Evolutionary conservation across 139 green algal genomes (phyloP), one percentile per base, ranked within the genome.

Genomic region (Chlorella sorokiniana): DNA sequence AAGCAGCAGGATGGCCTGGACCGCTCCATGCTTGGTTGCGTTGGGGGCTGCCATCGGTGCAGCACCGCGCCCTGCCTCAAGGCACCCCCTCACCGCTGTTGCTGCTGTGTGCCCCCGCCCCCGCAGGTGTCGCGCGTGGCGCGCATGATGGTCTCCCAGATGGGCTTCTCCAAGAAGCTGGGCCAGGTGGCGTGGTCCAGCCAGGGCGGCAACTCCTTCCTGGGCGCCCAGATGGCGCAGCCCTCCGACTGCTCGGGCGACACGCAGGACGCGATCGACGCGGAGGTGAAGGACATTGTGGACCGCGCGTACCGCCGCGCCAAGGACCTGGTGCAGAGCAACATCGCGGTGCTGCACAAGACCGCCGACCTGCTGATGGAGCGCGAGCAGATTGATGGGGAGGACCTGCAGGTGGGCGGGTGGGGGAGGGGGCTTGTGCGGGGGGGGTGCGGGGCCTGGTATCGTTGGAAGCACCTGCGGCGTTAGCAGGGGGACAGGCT

Each of bases 321-420:
- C 31, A 99, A 98, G 95, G 97, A 99, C 83, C 84, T 98, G 77
- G 73, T 99, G 51, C 76, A 90, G 73, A 88, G 63, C 65, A 98
- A 99, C 91, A 98, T 99, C 44, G 83, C 94, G 41, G 88, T 99
- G 35, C 88, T 99, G 85, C 96, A 99, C 91, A 89, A 89, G 81
- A 89, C 86, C 22, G 95, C 97, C 1, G 94, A 93, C 4, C 88
- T 98, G 63, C 88, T 99, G 62, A 84, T 99, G 75, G 97, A 99
- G 92, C 96, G 97, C 88, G 97, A 99, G 92, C 97, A 96, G 83
- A 96, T 99, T 62, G 97, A 99, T 85, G 97, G 97, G 23, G 96
- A 98, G 54, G 95, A 98, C 89, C 96, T 98, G 71, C 83, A 91
- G 82, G 69, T 85, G 65, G 94, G 64, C 31, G 35, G n/a, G n/a